These are phyloP conservation scores for Capsicum chinense DNA, from an alignment of 257 asterid genomes.

Conservation along the genomic window DNA sequence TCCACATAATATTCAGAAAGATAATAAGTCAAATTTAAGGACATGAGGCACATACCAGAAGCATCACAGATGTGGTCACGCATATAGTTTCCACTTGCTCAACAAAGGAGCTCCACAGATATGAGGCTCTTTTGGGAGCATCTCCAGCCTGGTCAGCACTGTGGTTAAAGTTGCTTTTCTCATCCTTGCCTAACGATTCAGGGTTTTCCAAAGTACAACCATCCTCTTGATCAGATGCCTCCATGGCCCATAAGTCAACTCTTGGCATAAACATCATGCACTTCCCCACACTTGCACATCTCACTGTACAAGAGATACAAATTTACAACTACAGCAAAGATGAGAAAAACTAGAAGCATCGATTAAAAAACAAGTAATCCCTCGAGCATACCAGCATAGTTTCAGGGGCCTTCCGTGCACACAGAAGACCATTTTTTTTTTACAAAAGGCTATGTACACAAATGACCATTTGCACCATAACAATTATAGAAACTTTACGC, in stretches of 20 bases:
- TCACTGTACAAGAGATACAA: constrained; percentile 67
- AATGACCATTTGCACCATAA: constrained; percentile 21
- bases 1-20: neutral
- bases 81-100: constrained; percentile 87
- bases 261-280: constrained; percentile 89
- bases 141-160: constrained; percentile 21
- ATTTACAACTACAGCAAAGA: neutral
- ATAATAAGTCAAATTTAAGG: constrained; percentile 26
- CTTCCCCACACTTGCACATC: constrained; percentile 61
- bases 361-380: neutral
- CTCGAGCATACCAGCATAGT: constrained; percentile 3
- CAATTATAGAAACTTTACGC: neutral
- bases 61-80: constrained; percentile 68
- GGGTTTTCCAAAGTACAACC: constrained; percentile 41
- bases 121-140: constrained; percentile 52
- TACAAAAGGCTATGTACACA: neutral
- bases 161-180: neutral
- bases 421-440: neutral
- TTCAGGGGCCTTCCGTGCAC: neutral
- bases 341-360: neutral
- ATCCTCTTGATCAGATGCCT: constrained; percentile 43
- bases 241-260: constrained; percentile 94
- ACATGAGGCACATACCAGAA: constrained; percentile 68
- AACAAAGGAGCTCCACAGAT: constrained; percentile 81
- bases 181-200: constrained; percentile 36